Conservation (phyloP, 768 basidiomycete genomes). For the Panaeolus cyanescens region DNA sequence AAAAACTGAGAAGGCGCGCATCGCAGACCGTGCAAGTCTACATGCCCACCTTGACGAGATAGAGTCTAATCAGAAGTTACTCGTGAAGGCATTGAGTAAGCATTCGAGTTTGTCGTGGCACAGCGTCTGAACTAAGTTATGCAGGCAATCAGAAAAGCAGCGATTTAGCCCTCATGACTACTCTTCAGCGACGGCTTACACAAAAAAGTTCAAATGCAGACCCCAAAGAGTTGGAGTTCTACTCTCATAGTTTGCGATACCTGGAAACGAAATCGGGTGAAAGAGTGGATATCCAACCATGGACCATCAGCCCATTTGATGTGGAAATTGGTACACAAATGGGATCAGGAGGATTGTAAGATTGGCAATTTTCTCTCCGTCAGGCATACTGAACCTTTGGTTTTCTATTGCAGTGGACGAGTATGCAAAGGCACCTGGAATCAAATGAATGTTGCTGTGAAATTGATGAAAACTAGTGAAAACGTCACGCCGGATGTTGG, state of each 20-base stretch:
- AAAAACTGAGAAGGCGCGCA: conserved; percentile 15
- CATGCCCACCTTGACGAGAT: conserved; percentile 10
- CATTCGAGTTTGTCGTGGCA: neutral
- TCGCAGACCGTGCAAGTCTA: conserved; percentile 13
- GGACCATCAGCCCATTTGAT: conserved; percentile 26
- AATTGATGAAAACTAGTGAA: conserved; percentile 17
- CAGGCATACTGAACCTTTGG: neutral
- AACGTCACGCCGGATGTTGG: conserved; percentile 11
- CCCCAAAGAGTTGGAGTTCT: conserved; percentile 16
- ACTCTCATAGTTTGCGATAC: conserved; percentile 16
- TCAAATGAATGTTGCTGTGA: conserved; percentile 21
- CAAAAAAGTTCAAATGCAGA: conserved; percentile 6
- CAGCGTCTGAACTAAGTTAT: neutral
- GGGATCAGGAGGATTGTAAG: conserved; percentile 27
- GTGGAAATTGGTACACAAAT: conserved; percentile 23
- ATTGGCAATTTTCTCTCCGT: neutral
- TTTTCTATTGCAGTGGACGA: conserved; percentile 12
- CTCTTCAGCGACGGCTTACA: conserved; percentile 15
- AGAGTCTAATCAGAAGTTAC: conserved; percentile 12
- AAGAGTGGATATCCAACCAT: conserved; percentile 18
- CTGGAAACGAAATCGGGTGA: conserved; percentile 18
- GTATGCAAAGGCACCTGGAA: conserved; percentile 24
- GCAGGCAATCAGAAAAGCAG: conserved; percentile 16
- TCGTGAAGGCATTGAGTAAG: conserved; percentile 15
- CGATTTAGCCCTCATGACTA: conserved; percentile 21